phyloP scores from a whole-genome alignment of 306 rosid species.

The Rosa multiflora region DNA sequence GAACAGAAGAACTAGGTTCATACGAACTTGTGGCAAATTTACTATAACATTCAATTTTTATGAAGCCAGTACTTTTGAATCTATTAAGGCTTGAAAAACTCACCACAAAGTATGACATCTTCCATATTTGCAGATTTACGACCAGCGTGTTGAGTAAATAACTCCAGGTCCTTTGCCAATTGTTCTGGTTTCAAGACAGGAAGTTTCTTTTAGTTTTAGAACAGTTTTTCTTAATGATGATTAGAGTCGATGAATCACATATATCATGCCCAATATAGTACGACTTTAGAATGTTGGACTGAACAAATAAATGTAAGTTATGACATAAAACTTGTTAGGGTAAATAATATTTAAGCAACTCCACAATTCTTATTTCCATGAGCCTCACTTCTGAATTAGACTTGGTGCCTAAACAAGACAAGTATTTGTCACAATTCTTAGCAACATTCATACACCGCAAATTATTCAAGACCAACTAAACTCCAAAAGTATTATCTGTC shows the following conservation, averaged over 20 bases:
- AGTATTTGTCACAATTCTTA: neutral
- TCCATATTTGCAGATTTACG: conserved; percentile 82
- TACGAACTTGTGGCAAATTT: too few species aligned
- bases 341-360: neutral
- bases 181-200: conserved; percentile 50
- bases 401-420: neutral
- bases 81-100: conserved; percentile 15
- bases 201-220: neutral
- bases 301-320: neutral
- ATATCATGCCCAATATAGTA: neutral
- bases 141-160: conserved; percentile 81
- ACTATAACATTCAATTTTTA: too few species aligned
- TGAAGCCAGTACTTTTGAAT: neutral
- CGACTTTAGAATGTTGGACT: neutral
- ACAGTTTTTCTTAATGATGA: neutral
- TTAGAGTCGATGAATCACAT: neutral
- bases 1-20: too few species aligned
- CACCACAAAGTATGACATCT: conserved; percentile 84
- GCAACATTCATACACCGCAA: neutral
- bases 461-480: neutral
- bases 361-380: neutral
- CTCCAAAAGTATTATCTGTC: neutral
- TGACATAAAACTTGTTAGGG: neutral
- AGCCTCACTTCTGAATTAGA: neutral
- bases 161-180: conserved; percentile 78